Conservation (phyloP, 106 monocot genomes). For the Amphibolis antarctica region DNA sequence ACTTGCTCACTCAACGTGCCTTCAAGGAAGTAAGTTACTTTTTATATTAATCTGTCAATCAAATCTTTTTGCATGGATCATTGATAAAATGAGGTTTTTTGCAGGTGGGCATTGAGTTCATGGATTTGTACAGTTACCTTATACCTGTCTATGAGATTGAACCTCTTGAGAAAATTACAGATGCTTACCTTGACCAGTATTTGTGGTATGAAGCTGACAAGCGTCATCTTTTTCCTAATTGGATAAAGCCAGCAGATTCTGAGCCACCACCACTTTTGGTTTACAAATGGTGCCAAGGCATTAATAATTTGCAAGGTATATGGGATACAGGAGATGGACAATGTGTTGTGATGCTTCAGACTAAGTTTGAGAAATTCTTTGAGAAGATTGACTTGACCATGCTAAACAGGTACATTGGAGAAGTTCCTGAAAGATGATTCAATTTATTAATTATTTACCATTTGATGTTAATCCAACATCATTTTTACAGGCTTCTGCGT, state of each 20-base stretch:
- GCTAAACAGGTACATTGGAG: slow-evolving; percentile 58
- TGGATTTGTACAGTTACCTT: slow-evolving; percentile 96
- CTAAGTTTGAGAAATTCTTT: slow-evolving; percentile 98
- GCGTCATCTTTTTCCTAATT: slow-evolving; percentile 95
- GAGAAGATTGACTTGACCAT: slow-evolving; percentile 99
- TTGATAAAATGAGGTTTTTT: not conserved
- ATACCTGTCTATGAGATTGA: slow-evolving; percentile 99
- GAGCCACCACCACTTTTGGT: slow-evolving; percentile 98
- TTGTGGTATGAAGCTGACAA: slow-evolving; percentile 99
- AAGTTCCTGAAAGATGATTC: not conserved
- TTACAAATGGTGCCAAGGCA: slow-evolving; percentile 99
- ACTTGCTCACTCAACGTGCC: slow-evolving; percentile 93
- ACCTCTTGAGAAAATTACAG: slow-evolving; percentile 98
- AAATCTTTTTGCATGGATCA: not conserved
- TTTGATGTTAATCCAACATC: too few relatives aligned
- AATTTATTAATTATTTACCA: not conserved
- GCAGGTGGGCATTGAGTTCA: slow-evolving; percentile 99
- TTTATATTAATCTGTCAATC: not conserved
- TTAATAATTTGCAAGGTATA: slow-evolving; percentile 89
- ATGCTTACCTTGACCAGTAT: slow-evolving; percentile 99
- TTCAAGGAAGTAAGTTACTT: slow-evolving; percentile 75
- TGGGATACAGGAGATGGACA: slow-evolving; percentile 99
- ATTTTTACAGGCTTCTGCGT: slow-evolving; percentile 65
- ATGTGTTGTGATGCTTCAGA: slow-evolving; percentile 99
- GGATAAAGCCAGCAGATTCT: slow-evolving; percentile 99